A percentile compares a stretch with the other conserved stretches of the same genome.
These are phyloP conservation scores for Sphaerobolus stellatus DNA, from an alignment of 1,284 basidiomycete species.

Conservation along the genomic window DNA sequence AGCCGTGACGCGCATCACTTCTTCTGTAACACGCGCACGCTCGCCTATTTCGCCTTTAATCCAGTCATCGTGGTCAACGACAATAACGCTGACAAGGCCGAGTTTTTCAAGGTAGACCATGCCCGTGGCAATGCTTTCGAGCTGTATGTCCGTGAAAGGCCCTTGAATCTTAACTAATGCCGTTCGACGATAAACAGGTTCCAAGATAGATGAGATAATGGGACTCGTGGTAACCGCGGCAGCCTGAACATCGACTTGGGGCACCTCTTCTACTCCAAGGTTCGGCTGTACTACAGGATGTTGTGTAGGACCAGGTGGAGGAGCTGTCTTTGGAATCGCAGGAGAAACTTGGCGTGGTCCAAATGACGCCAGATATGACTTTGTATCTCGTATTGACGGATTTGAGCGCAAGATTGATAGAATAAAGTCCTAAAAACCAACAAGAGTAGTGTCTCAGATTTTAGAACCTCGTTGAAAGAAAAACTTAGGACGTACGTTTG, in stretches of 20 bases:
- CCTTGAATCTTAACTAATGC: constrained; percentile 97
- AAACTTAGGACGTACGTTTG: constrained; percentile 6
- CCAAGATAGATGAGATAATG: constrained; percentile 79
- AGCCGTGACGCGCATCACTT: constrained; percentile 82
- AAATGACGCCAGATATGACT: constrained; percentile 87
- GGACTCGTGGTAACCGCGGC: constrained; percentile 46
- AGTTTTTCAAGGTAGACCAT: constrained; percentile 95
- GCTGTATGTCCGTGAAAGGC: constrained; percentile 93
- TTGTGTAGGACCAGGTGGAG: constrained; percentile 21
- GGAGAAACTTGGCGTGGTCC: constrained; percentile 41
- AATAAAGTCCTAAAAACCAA: constrained; percentile 99
- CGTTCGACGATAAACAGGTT: constrained; percentile 80
- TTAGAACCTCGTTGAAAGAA: too few relatives aligned
- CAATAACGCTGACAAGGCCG: constrained; percentile 91
- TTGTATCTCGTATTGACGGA: constrained; percentile 89
- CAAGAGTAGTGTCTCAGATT: too few relatives aligned
- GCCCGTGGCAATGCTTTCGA: constrained; percentile 91
- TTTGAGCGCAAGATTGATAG: constrained; percentile 92
- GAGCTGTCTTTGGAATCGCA: constrained; percentile 19
- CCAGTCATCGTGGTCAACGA: constrained; percentile 87
- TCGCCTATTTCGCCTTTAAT: constrained; percentile 66
- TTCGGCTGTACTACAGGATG: constrained; percentile 23
- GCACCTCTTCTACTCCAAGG: constrained; percentile 15
- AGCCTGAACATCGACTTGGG: constrained; percentile 23
- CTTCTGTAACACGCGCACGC: constrained; percentile 60